These are phyloP conservation scores for Teunomyces atbi DNA, from an alignment of 805 yeast genomes.

Conservation along the genomic window DNA sequence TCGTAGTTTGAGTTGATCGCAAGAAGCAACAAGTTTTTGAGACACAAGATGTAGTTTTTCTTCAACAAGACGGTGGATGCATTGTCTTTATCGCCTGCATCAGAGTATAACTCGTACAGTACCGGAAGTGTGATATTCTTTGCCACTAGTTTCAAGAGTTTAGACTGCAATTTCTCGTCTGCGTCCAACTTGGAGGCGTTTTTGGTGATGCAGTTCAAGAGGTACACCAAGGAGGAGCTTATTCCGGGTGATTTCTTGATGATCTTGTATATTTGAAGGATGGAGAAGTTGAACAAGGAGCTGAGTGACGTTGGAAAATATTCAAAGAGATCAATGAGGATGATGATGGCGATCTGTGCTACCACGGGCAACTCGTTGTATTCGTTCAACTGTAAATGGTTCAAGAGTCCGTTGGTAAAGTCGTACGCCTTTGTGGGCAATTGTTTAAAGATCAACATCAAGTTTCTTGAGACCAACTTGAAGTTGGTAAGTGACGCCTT, in stretches of 20 bases:
- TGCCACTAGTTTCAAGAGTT: constrained; percentile 30
- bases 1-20: constrained; percentile 37
- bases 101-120: constrained; percentile 16
- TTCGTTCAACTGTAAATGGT: constrained; percentile 20
- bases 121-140: constrained; percentile 27
- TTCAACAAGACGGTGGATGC: constrained; percentile 24
- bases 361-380: constrained; percentile 15
- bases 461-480: constrained; percentile 28
- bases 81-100: constrained; percentile 12
- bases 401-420: constrained; percentile 34
- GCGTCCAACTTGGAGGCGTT: constrained; percentile 37
- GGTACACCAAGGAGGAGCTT: constrained; percentile 26
- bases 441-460: constrained; percentile 24
- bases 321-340: constrained; percentile 39
- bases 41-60: constrained; percentile 30
- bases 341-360: constrained; percentile 24
- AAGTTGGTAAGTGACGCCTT: constrained; percentile 8
- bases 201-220: constrained; percentile 30
- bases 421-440: constrained; percentile 38
- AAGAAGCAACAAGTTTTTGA: constrained; percentile 33
- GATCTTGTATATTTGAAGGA: constrained; percentile 37
- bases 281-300: constrained; percentile 33
- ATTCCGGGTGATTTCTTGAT: constrained; percentile 32
- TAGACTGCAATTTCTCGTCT: constrained; percentile 40
- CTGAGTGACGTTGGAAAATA: constrained; percentile 34